A percentile compares a stretch with the other conserved stretches of the same genome.
Evolutionary conservation across 1,284 basidiomycete species (phyloP).

Genomic region (Termitomyces sp.): DNA sequence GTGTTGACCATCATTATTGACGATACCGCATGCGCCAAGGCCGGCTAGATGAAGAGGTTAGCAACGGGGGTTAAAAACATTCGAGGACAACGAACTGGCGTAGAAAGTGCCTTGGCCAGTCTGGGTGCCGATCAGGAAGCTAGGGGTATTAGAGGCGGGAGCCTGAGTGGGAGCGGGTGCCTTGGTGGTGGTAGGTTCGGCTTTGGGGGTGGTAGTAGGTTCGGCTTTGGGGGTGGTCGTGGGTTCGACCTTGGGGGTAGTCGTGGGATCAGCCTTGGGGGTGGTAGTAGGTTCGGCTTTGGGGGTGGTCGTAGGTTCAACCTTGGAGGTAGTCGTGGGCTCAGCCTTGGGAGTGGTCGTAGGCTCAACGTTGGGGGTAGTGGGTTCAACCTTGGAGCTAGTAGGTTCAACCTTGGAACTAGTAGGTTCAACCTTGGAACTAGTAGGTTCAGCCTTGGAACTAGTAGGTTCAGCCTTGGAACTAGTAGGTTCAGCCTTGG

Average conservation of each 20-base stretch:
- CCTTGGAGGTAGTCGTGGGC: slow-evolving; percentile 13
- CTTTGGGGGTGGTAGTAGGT: slow-evolving; percentile 9
- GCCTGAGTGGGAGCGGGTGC: slow-evolving; percentile 15
- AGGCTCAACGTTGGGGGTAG: slow-evolving; percentile 14
- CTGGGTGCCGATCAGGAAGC: slow-evolving; percentile 43
- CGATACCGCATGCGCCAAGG: slow-evolving; percentile 66
- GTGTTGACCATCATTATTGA: slow-evolving; percentile 45
- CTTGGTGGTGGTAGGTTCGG: slow-evolving; percentile 12
- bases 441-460: slow-evolving; percentile 10
- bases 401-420: slow-evolving; percentile 14
- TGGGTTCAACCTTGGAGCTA: slow-evolving; percentile 14
- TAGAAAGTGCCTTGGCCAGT: slow-evolving; percentile 58
- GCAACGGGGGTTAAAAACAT: background rate
- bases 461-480: slow-evolving; percentile 12
- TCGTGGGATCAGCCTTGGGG: slow-evolving; percentile 14
- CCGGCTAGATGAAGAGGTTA: slow-evolving; percentile 34
- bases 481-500: slow-evolving; percentile 15
- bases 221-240: slow-evolving; percentile 16
- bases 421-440: slow-evolving; percentile 14
- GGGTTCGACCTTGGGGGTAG: slow-evolving; percentile 16
- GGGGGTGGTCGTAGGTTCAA: slow-evolving; percentile 6
- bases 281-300: slow-evolving; percentile 19
- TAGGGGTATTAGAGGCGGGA: slow-evolving; percentile 18
- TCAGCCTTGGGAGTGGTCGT: slow-evolving; percentile 15
- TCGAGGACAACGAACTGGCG: slow-evolving; percentile 24